Base-by-base conservation (phyloP, 208 protist species). In the Trypanosoma vivax region DNA sequence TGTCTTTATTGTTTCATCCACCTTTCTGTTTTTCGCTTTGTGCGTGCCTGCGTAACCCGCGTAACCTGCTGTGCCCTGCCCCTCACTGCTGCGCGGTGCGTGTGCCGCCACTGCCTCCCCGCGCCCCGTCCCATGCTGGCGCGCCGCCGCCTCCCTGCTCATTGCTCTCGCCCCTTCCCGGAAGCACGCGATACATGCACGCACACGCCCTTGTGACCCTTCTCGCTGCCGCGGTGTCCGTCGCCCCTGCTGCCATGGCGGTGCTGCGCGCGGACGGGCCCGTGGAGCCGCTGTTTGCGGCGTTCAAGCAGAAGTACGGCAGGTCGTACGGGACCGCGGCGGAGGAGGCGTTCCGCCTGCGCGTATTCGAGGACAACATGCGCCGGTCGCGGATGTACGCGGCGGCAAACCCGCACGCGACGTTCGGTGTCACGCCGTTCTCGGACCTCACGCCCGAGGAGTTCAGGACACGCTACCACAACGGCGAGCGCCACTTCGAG, bases 221-320 rank as follows among this genome's bases (percentile, higher is more conserved):
- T 11, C 39, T 43, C 10, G 39, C 39, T 19, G n/a, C 23, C 5
- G 39, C 39, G n/a, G 39, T 19, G 39, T 43, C 16, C 39, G 6
- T 43, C 23, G 39, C n/a, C 5, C n/a, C 39, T 19, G 39, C 23
- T 6, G 39, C 39, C 6, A 9, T 43, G 10, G 39, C 16, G n/a
- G 6, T 18, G 39, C 39, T 43, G 6, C 39, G 23, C 39, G 39
- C n/a, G n/a, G 39, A 43, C 16, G 10, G 23, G n/a, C 23, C 39
- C 6, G n/a, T 43, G 39, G 10, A 43, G 39, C 6, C 9, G 39
- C 39, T 9, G 9, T 43, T 43, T 19, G 39, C 39, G 6, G 39
- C 39, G n/a, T 43, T 43, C 39, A 43, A 43, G 39, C 6, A 43
- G n/a, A 43, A 43, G 39, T 43, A 43, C 39, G n/a, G 39, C 39